Evolutionary conservation across 352 stramenopile genomes (phyloP), one percentile per base, ranked within the genome.

Genomic region (Globisporangium recalcitrans): DNA sequence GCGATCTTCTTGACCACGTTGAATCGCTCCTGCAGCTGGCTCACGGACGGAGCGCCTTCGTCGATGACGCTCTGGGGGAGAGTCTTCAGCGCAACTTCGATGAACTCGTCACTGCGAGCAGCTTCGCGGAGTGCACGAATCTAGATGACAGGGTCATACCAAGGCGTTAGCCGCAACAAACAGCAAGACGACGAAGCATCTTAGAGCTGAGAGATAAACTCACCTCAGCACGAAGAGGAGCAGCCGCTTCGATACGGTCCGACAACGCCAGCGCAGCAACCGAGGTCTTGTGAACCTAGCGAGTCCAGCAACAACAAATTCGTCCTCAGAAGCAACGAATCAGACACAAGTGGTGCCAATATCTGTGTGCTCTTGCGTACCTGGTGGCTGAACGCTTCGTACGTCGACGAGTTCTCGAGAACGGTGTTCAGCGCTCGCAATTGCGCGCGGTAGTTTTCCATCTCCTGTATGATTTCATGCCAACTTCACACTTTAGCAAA

Each of bases 331-430:
- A 42, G 3, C 34, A 42, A 19, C 34, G 19, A 19, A 7, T 4
- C 19, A 19, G 2, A n/a, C 13, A n/a, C 19, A n/a, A 11, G 34
- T 42, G 13, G 4, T 13, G 34, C 13, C 34, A n/a, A 42, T 42
- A 19, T 19, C 14, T 19, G 34, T 19, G 34, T 6, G 34, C 34
- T 4, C 34, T 42, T 42, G 13, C 34, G 5, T 42, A 42, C 34
- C 49, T 90, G 80, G 72, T 92, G 82, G 70, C 82, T 94, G 63
- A 94, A 91, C 19, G 82, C 77, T 62, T 94, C 81, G 68, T 94
- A 92, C 44, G 82, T 88, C 36, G 78, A 92, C 11, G 81, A 89
- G 57, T 73, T 80, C 58, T 91, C 80, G 36, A 93, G 62, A 29
- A 93, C 72, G 3, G 73, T 70, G 58, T 88, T 86, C 44, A 93